phyloP scores from a whole-genome alignment of 805 yeast species.

The Ogataea naganishii region DNA sequence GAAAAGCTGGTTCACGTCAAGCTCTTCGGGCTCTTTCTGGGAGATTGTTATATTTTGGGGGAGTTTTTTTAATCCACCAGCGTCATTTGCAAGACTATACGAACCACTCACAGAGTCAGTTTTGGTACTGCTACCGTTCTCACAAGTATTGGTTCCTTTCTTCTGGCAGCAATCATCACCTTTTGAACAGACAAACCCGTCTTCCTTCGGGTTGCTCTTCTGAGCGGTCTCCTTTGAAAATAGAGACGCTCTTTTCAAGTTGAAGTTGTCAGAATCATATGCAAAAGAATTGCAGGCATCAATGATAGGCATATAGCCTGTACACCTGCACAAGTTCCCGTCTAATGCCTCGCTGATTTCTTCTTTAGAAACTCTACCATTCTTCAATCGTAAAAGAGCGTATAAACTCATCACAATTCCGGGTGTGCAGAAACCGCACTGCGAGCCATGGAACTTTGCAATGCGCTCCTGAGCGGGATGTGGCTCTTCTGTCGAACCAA shows the following conservation, averaged over 20 bases:
- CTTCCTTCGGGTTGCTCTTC: constrained; percentile 1
- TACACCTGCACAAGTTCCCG: constrained; percentile 40
- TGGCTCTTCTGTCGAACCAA: constrained; percentile 29
- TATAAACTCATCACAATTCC: constrained; percentile 42
- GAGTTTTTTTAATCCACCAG: no score
- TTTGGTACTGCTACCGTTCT: no score
- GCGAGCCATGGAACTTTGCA: constrained; percentile 40
- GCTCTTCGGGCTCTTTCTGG: constrained; percentile 6
- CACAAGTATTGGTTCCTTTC: constrained; percentile 9
- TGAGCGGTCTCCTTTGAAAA: not conserved
- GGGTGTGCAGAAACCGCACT: constrained; percentile 44
- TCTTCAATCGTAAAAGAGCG: constrained; percentile 29
- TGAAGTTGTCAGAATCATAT: constrained; percentile 22
- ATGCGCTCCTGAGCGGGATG: constrained; percentile 43
- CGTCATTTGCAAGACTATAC: no score
- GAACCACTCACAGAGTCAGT: no score
- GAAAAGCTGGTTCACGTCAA: constrained; percentile 23
- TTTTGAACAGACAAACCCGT: constrained; percentile 17
- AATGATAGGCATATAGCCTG: constrained; percentile 41
- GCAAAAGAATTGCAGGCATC: constrained; percentile 38
- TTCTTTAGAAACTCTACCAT: constrained; percentile 27
- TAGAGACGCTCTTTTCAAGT: constrained; percentile 11
- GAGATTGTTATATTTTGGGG: constrained; percentile 1
- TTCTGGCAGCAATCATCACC: constrained; percentile 28
- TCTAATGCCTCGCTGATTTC: constrained; percentile 36